These are phyloP conservation scores for Fusarium sororula DNA, from an alignment of 2,329 filamentous ascomycete genomes.

Conservation along the genomic window DNA sequence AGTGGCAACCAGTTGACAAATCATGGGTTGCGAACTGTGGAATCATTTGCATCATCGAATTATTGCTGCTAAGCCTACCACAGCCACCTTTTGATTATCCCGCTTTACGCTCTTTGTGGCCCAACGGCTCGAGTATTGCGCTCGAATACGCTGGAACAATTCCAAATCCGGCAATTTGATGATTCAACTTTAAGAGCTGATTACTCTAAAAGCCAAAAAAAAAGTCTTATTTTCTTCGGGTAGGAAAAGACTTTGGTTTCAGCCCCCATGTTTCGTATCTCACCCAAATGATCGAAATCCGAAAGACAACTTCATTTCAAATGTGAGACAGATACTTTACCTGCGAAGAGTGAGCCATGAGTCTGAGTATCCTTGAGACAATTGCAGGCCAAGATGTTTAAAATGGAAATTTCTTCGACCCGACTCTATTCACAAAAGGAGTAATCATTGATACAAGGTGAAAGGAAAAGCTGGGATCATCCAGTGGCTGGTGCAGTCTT, in stretches of 20 bases:
- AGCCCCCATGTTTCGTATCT: not conserved
- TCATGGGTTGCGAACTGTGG: conserved; percentile 34
- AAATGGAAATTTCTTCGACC: not conserved
- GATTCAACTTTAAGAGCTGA: not conserved
- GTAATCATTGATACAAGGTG: not conserved
- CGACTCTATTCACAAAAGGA: not conserved
- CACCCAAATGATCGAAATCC: not conserved
- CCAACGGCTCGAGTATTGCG: not conserved
- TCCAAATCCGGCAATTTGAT: not conserved
- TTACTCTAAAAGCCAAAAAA: not conserved
- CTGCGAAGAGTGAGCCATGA: not conserved
- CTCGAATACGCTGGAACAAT: conserved; percentile 9
- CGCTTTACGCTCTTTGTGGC: conserved; percentile 6
- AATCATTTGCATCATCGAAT: conserved; percentile 43
- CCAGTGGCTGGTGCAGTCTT: conserved; percentile 12
- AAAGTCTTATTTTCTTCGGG: not conserved
- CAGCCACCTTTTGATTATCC: conserved; percentile 20
- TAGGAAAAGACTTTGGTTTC: not conserved
- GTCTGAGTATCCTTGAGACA: not conserved
- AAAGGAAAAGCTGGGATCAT: conserved; percentile 1
- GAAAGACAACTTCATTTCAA: not conserved
- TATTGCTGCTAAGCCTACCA: conserved; percentile 10
- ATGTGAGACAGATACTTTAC: not conserved
- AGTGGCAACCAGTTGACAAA: conserved; percentile 35
- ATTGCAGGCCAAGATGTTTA: not conserved